Evolutionary conservation across 75 land plant genomes (phyloP).

Genomic region (Selaginella tamariscina): DNA sequence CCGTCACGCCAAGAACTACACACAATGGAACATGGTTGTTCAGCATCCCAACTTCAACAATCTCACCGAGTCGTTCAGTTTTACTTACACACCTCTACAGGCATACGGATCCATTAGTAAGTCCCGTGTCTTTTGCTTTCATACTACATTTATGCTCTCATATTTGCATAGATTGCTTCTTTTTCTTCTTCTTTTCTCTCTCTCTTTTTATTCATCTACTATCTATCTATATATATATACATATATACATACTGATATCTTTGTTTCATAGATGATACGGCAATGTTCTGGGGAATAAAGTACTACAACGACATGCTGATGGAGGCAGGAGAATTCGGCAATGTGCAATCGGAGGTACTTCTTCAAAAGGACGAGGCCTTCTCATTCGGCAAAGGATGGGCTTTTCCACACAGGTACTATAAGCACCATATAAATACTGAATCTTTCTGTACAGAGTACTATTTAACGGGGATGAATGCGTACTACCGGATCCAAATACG

Average conservation of each 20-base stretch:
- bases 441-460: no score
- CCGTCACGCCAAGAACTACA: constrained; percentile 4
- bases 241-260: no score
- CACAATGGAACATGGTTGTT: constrained; percentile 8
- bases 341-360: constrained; percentile 59
- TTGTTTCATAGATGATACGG: constrained; percentile 55
- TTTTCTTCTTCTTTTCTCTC: no score
- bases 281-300: constrained; percentile 81
- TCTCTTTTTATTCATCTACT: no score
- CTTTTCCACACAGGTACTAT: constrained; percentile 9
- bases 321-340: constrained; percentile 60
- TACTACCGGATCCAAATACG: constrained; percentile 66
- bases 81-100: constrained; percentile 55
- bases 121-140: constrained; percentile 2
- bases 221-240: no score
- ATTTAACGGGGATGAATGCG: constrained; percentile 85
- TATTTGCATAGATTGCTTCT: no score
- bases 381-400: constrained; percentile 4
- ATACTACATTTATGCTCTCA: background rate
- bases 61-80: constrained; percentile 60
- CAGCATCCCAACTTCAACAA: constrained; percentile 35
- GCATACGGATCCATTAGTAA: constrained; percentile 60
- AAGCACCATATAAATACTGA: no score
- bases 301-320: constrained; percentile 70
- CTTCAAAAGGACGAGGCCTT: constrained; percentile 16